Percentiles rank a stretch among this genome's conserved stretches.
Evolutionary conservation across 2,329 filamentous ascomycete species (phyloP).

Genomic region (Stagonosporopsis rhizophila): DNA sequence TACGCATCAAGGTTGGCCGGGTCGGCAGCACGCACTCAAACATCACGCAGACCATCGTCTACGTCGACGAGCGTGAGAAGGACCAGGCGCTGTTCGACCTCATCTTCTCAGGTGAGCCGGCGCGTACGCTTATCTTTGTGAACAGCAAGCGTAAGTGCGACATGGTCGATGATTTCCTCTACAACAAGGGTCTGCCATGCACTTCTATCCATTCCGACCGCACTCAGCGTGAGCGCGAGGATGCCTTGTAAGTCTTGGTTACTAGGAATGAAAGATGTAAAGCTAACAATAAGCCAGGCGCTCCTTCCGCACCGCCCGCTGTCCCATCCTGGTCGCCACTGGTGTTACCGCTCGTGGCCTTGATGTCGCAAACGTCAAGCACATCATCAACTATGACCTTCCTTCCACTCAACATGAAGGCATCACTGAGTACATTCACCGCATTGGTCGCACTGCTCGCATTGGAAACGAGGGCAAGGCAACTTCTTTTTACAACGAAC

Average conservation of each 20-base stretch:
- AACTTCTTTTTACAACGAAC: conserved; percentile 85
- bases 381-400: conserved; percentile 93
- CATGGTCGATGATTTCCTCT: conserved; percentile 85
- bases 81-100: conserved; percentile 74
- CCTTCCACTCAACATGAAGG: conserved; percentile 78
- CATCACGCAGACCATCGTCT: conserved; percentile 78
- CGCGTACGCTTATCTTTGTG: conserved; percentile 87
- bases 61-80: conserved; percentile 71
- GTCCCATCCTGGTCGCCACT: conserved; percentile 84
- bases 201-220: conserved; percentile 90
- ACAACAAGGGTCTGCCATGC: conserved; percentile 77
- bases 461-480: conserved; percentile 88
- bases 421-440: conserved; percentile 91
- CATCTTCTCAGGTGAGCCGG: conserved; percentile 71
- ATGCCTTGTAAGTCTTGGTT: conserved; percentile 71
- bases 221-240: conserved; percentile 89
- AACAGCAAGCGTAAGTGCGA: conserved; percentile 82
- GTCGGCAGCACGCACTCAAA: conserved; percentile 83
- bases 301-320: conserved; percentile 76
- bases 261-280: not conserved
- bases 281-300: conserved; percentile 56
- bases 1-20: conserved; percentile 86
- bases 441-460: conserved; percentile 93
- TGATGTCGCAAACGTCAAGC: conserved; percentile 84
- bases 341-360: conserved; percentile 87